A percentile compares a stretch with the other conserved stretches of the same genome.
These are phyloP conservation scores for Datisca glomerata DNA, from an alignment of 306 rosid genomes.

Conservation along the genomic window DNA sequence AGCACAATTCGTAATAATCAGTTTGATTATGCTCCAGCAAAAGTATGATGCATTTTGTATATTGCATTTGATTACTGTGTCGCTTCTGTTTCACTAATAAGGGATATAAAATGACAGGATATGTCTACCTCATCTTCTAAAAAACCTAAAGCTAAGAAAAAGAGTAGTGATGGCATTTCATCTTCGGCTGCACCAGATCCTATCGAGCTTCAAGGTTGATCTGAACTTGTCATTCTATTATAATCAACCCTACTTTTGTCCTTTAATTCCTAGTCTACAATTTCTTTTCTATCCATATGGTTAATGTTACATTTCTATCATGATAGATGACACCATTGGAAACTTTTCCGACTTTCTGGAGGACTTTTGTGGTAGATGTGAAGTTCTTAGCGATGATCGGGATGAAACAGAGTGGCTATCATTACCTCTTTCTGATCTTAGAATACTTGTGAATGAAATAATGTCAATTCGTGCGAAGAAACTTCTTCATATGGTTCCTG, in stretches of 20 bases:
- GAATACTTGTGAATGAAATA: conserved; percentile 75
- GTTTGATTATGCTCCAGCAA: conserved; percentile 26
- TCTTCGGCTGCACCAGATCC: conserved; percentile 37
- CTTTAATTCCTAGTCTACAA: not conserved
- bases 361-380: conserved; percentile 70
- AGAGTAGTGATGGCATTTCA: conserved; percentile 28
- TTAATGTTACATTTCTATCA: conserved; percentile 14
- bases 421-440: conserved; percentile 68
- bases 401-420: conserved; percentile 91
- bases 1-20: conserved; percentile 34
- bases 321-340: conserved; percentile 46
- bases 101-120: conserved; percentile 45
- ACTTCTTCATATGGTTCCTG: conserved; percentile 69
- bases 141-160: conserved; percentile 71
- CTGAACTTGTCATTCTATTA: conserved; percentile 12
- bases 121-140: conserved; percentile 45
- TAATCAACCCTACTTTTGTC: conserved; percentile 7
- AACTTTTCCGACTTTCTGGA: conserved; percentile 59
- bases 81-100: conserved; percentile 23
- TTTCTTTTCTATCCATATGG: not conserved
- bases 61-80: conserved; percentile 16
- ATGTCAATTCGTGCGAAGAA: conserved; percentile 66
- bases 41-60: conserved; percentile 34
- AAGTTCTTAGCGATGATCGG: conserved; percentile 52
- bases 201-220: conserved; percentile 65